Base-by-base conservation (phyloP, 208 protist genomes). In the Phytomonas sp. region DNA sequence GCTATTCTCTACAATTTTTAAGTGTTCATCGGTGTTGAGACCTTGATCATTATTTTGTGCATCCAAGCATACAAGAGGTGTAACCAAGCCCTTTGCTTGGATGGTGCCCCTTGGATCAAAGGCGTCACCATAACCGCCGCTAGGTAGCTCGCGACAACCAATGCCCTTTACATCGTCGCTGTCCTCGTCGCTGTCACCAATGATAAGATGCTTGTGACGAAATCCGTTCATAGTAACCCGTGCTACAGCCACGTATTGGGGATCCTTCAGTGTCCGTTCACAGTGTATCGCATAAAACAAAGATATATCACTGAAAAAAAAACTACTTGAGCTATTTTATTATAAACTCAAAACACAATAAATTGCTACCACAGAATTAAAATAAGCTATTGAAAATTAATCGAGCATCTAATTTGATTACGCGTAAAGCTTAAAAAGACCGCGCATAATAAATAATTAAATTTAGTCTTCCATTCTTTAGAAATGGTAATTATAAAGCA, bases 161-260 rank as follows among this genome's bases (percentile, higher is more conserved):
- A 75, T 32, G 10, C 70, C 73, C 10, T 74, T 75, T 0, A 42
- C 56, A 40, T 74, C 73, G 29, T 66, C 70, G 71, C 74, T 86
- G 74, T 86, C 79, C 32, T 82, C 79, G 56, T 89, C 81, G 63
- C 84, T 89, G 73, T 87, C 81, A 12, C 60, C 74, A 31, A 89
- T 73, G 60, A 80, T 40, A 60, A 89, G 72, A 66, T 79, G 74
- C 56, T 83, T 60, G 26, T 87, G 87, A 14, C 79, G 76, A 23
- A 60, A 71, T 30, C 60, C 52, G 29, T 40, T 37, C 68, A 76
- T 79, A 26, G 59, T 63, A 31, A n/a, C 63, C 30, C 23, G 14
- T 45, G 29, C 33, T 34, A 23, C 0, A 7, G 66, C 11, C 42
- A 16, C 37, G 7, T 64, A 59, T 8, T 56, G 61, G 52, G 62